phyloP scores from a whole-genome alignment of 108 stramenopile species.

The Cyclotella choctawhatcheeana region DNA sequence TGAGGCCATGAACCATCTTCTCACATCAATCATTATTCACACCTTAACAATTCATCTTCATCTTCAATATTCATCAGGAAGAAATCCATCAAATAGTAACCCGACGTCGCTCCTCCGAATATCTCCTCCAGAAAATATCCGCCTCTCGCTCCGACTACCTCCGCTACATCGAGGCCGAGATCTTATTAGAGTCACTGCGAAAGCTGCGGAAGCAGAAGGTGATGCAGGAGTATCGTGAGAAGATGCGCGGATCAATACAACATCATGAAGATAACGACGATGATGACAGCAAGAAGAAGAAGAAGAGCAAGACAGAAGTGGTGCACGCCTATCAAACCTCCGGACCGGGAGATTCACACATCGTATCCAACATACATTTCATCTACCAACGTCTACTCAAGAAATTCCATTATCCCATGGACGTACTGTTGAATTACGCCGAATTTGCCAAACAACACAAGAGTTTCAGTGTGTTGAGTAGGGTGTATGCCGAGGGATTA shows the following conservation, averaged over 20 bases:
- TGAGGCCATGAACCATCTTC: too few relatives aligned
- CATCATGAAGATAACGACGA: slow-evolving; percentile 31
- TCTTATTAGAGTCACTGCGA: slow-evolving; percentile 68
- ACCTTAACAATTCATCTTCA: too few relatives aligned
- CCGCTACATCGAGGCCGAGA: slow-evolving; percentile 79
- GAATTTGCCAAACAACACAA: slow-evolving; percentile 66
- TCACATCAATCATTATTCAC: too few relatives aligned
- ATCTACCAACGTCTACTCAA: slow-evolving; percentile 73
- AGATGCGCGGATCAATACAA: slow-evolving; percentile 9
- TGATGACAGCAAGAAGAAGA: neutral
- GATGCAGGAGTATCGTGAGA: slow-evolving; percentile 42
- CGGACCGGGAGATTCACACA: slow-evolving; percentile 76
- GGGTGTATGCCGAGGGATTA: slow-evolving; percentile 81
- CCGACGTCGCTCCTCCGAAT: slow-evolving; percentile 85
- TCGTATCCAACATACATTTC: slow-evolving; percentile 82
- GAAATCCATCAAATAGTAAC: slow-evolving; percentile 83
- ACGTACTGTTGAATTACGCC: slow-evolving; percentile 72
- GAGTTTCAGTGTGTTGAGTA: slow-evolving; percentile 56
- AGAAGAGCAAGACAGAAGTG: slow-evolving; percentile 32
- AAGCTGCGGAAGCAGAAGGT: slow-evolving; percentile 64
- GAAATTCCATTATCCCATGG: slow-evolving; percentile 76
- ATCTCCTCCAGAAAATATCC: slow-evolving; percentile 48
- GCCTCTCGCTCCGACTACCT: slow-evolving; percentile 69
- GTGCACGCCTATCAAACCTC: slow-evolving; percentile 38
- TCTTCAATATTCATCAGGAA: too few relatives aligned